These are phyloP conservation scores for Scedosporium minutisporum DNA, from an alignment of 2,329 filamentous ascomycete species.

Conservation along the genomic window DNA sequence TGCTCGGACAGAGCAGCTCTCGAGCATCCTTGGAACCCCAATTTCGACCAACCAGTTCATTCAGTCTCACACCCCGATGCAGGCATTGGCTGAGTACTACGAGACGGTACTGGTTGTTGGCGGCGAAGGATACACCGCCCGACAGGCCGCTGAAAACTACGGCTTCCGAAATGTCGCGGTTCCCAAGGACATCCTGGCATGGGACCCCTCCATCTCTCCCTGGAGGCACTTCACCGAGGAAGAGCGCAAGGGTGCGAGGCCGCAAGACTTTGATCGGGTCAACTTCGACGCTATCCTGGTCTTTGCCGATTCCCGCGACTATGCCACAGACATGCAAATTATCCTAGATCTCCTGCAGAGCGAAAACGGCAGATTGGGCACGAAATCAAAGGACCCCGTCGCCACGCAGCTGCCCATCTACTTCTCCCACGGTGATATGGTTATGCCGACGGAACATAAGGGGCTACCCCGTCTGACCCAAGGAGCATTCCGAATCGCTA, in stretches of 20 bases:
- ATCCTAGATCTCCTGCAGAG: slow-evolving; percentile 78
- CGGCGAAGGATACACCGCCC: slow-evolving; percentile 56
- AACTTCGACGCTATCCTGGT: slow-evolving; percentile 88
- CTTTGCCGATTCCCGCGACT: slow-evolving; percentile 93
- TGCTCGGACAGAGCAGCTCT: slow-evolving; percentile 74
- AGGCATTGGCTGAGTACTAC: slow-evolving; percentile 34
- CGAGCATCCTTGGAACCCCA: slow-evolving; percentile 36
- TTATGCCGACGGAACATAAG: slow-evolving; percentile 80
- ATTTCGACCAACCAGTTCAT: slow-evolving; percentile 49
- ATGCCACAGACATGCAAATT: slow-evolving; percentile 82
- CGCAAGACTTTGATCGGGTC: slow-evolving; percentile 53
- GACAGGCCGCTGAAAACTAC: slow-evolving; percentile 27
- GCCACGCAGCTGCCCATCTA: slow-evolving; percentile 65
- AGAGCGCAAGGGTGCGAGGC: slow-evolving; percentile 49
- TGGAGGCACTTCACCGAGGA: slow-evolving; percentile 60
- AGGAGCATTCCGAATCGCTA: slow-evolving; percentile 75
- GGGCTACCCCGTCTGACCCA: slow-evolving; percentile 81
- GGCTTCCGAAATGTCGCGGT: slow-evolving; percentile 78
- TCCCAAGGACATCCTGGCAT: slow-evolving; percentile 71
- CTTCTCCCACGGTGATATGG: slow-evolving; percentile 83
- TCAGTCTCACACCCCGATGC: slow-evolving; percentile 67
- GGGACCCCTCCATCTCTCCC: slow-evolving; percentile 70
- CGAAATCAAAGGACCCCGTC: slow-evolving; percentile 64
- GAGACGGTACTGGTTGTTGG: slow-evolving; percentile 69
- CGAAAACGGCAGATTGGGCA: slow-evolving; percentile 66